A percentile compares a stretch with the other conserved stretches of the same genome.
These are phyloP conservation scores for Physocladia obscura DNA, from an alignment of 192 early-diverging fungal genomes.

Conservation along the genomic window DNA sequence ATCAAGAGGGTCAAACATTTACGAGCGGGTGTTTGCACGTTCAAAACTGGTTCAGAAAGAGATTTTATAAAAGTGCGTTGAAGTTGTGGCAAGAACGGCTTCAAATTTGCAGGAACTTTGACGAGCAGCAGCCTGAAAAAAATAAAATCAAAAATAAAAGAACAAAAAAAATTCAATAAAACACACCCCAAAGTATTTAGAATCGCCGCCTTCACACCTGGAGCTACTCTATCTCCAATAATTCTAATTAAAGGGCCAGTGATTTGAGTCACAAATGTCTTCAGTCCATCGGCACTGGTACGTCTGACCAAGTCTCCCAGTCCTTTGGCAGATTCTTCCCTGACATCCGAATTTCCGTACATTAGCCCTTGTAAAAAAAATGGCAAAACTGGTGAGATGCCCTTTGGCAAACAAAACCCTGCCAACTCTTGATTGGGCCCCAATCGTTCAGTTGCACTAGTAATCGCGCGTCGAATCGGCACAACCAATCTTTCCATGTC, in stretches of 20 bases:
- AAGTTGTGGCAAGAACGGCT: conserved; percentile 97
- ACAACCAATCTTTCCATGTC: conserved; percentile 79
- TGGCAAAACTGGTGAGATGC: conserved; percentile 84
- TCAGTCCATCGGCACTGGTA: conserved; percentile 74
- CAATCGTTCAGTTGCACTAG: conserved; percentile 52
- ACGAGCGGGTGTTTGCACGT: conserved; percentile 79
- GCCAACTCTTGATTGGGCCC: conserved; percentile 49
- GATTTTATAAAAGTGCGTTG: conserved; percentile 95
- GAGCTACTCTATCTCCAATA: conserved; percentile 89
- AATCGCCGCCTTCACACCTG: conserved; percentile 91
- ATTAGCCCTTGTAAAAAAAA: conserved; percentile 93
- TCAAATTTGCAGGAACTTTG: conserved; percentile 85
- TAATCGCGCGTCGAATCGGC: conserved; percentile 67
- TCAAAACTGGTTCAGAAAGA: conserved; percentile 70
- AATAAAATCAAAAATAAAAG: conserved; percentile 14
- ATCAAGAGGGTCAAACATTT: conserved; percentile 73
- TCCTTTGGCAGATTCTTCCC: conserved; percentile 83
- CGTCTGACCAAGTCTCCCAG: conserved; percentile 75
- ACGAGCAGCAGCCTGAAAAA: conserved; percentile 61
- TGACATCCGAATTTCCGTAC: conserved; percentile 76
- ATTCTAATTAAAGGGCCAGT: conserved; percentile 97
- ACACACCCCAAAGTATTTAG: conserved; percentile 74
- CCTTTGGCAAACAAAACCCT: conserved; percentile 91
- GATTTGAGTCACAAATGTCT: conserved; percentile 90
- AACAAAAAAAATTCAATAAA: conserved; percentile 16